A percentile compares a stretch with the other conserved stretches of the same genome.
Conservation (phyloP, 257 asterid genomes). For the Rhazya stricta region DNA sequence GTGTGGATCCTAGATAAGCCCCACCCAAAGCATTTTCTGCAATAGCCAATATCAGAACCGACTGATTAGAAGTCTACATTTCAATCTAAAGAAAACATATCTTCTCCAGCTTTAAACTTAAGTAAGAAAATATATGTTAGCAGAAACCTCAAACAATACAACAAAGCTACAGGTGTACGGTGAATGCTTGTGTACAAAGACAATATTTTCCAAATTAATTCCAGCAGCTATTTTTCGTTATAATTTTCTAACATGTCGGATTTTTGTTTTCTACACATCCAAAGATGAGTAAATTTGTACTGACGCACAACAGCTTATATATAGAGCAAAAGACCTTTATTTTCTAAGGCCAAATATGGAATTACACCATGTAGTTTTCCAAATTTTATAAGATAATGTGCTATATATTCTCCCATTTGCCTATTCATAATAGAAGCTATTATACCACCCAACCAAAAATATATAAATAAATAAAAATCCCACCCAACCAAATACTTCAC, state of each 20-base stretch:
- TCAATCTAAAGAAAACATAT: not conserved
- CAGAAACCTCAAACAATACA: not conserved
- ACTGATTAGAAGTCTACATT: not conserved
- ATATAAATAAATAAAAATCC: too few species aligned
- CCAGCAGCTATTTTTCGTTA: not conserved
- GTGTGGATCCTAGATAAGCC: constrained; percentile 78
- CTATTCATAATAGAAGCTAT: not conserved
- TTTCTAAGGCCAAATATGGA: not conserved
- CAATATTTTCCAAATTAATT: not conserved
- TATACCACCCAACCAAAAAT: not conserved
- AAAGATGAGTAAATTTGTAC: not conserved
- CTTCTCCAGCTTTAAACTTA: not conserved
- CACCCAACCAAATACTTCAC: not conserved
- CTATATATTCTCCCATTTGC: not conserved
- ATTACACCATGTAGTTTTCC: not conserved
- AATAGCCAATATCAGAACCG: constrained; percentile 3
- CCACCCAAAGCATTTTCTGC: constrained; percentile 98
- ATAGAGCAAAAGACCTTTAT: not conserved
- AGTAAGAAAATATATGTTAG: not conserved
- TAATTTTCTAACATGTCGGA: too few species aligned
- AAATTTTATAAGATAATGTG: not conserved
- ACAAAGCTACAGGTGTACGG: not conserved
- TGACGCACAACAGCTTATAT: not conserved
- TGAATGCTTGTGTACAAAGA: not conserved
- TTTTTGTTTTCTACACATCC: not conserved